Percentiles rank a stretch among this genome's conserved stretches.
These are phyloP conservation scores for Puccinia polysora DNA, from an alignment of 1,284 basidiomycete genomes.

Conservation along the genomic window DNA sequence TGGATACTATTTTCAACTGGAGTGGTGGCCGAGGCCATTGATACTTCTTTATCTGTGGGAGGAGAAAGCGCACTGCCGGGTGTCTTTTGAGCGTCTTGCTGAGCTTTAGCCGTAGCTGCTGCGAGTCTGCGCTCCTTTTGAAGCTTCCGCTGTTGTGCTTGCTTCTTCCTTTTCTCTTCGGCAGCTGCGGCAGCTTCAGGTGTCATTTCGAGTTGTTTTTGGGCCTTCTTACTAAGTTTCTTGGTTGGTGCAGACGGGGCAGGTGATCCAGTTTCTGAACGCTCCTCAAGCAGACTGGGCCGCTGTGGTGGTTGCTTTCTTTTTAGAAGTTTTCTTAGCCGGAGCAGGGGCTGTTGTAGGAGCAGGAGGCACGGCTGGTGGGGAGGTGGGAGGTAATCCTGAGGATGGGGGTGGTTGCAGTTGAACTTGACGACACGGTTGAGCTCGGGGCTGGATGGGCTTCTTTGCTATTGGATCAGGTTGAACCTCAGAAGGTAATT, in stretches of 20 bases:
- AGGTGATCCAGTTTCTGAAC: conserved; percentile 42
- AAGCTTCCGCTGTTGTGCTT: conserved; percentile 30
- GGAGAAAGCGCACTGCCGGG: too few species aligned
- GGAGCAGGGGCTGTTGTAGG: background rate
- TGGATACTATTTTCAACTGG: conserved; percentile 7
- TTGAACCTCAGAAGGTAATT: background rate
- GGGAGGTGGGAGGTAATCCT: conserved; percentile 1
- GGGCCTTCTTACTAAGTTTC: conserved; percentile 38
- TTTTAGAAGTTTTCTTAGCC: conserved; percentile 27
- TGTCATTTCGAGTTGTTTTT: conserved; percentile 13
- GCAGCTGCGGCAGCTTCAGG: conserved; percentile 26
- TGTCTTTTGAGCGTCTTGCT: conserved; percentile 16
- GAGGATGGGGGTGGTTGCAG: background rate
- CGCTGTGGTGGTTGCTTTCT: background rate
- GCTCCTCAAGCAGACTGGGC: background rate
- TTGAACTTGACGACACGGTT: background rate
- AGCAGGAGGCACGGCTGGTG: conserved; percentile 13
- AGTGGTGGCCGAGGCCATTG: background rate
- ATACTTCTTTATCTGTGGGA: conserved; percentile 2
- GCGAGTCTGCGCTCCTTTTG: conserved; percentile 33
- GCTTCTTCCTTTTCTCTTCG: conserved; percentile 36
- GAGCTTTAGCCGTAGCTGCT: conserved; percentile 13
- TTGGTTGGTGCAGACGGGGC: conserved; percentile 6
- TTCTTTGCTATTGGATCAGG: conserved; percentile 8
- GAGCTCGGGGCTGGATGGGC: background rate